Evolutionary conservation across 768 basidiomycete species (phyloP).

Genomic region (Pseudohyphozyma bogoriensis): DNA sequence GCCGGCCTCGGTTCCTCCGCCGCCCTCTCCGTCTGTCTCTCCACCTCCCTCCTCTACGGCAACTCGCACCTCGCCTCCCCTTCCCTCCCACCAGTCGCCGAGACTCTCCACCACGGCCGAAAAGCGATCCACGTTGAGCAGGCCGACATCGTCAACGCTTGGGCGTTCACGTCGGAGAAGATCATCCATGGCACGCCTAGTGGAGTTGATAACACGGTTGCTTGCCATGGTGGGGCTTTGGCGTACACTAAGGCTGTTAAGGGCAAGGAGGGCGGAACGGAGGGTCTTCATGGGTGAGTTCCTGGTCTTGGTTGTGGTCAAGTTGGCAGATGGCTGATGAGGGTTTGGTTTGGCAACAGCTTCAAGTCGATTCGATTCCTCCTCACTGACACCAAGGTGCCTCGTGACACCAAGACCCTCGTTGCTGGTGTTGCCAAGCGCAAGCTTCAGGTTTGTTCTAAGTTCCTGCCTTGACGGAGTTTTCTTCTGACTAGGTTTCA

Average conservation of each 20-base stretch:
- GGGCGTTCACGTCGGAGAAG: conserved; percentile 92
- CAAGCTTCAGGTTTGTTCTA: conserved; percentile 42
- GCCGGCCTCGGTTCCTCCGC: conserved; percentile 97
- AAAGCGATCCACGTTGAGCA: conserved; percentile 52
- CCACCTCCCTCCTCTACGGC: conserved; percentile 66
- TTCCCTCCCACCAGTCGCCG: conserved; percentile 45
- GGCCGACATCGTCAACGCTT: conserved; percentile 75
- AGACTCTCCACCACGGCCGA: conserved; percentile 38
- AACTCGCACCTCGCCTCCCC: conserved; percentile 53
- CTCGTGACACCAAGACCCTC: conserved; percentile 85
- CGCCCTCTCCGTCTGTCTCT: conserved; percentile 79
- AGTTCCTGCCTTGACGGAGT: background rate
- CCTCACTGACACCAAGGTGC: conserved; percentile 83
- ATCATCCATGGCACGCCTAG: conserved; percentile 94
- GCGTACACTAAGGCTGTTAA: conserved; percentile 64
- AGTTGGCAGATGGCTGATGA: no score
- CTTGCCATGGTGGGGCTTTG: conserved; percentile 84
- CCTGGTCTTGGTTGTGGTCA: background rate
- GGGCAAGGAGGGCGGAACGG: conserved; percentile 67
- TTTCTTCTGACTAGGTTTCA: no score
- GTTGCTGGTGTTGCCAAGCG: conserved; percentile 77
- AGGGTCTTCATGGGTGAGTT: conserved; percentile 69
- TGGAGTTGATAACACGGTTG: conserved; percentile 92
- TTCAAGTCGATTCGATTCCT: conserved; percentile 86
- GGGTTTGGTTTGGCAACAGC: conserved; percentile 41